Evolutionary conservation across 345 rosid genomes (phyloP).

Genomic region (Populus nigra): DNA sequence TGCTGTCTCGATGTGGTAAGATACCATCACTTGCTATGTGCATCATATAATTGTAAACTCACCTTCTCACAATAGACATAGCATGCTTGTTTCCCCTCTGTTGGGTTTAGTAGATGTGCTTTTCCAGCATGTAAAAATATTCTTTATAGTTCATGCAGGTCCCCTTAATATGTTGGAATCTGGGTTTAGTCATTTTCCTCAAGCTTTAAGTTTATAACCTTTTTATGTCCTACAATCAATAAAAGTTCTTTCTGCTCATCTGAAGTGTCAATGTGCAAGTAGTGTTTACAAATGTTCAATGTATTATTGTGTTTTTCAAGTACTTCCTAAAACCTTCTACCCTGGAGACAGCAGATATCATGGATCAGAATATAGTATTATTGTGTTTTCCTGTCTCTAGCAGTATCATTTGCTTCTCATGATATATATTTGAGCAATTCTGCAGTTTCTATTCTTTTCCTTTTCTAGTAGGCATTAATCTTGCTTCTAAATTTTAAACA

Average conservation of each 20-base stretch:
- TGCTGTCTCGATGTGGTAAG: constrained; percentile 59
- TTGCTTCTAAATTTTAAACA: background rate
- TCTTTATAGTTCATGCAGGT: background rate
- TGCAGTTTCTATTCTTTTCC: background rate
- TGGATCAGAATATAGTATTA: background rate
- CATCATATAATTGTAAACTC: background rate
- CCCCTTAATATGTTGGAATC: background rate
- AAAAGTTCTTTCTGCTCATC: background rate
- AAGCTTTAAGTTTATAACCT: background rate
- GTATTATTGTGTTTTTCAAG: too few species aligned
- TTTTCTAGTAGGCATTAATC: background rate
- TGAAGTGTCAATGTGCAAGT: background rate
- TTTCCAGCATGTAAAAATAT: background rate
- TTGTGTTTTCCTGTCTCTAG: background rate
- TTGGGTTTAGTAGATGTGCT: background rate
- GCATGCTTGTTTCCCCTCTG: background rate
- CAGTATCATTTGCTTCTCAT: background rate
- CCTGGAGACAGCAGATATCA: background rate
- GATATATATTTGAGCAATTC: background rate
- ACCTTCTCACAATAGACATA: background rate
- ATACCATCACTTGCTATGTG: constrained; percentile 8
- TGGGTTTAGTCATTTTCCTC: background rate
- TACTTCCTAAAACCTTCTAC: background rate
- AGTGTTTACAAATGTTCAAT: background rate
- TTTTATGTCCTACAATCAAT: background rate